Percentiles rank a stretch among this genome's conserved stretches.
Evolutionary conservation across 495 filamentous ascomycete species (phyloP).

Genomic region (Jackrogersella minutella): DNA sequence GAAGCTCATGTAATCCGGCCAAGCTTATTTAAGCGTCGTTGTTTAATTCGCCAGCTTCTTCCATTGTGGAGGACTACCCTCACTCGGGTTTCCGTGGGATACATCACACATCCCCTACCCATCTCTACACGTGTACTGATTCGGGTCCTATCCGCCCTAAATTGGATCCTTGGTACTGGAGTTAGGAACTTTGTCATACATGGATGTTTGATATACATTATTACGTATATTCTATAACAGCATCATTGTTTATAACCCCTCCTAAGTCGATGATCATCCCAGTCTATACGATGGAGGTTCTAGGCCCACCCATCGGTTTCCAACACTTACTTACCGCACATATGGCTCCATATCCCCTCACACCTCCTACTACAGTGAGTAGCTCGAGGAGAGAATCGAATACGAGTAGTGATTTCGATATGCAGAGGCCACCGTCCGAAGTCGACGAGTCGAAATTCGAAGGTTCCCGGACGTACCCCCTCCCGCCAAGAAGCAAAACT

Average conservation of each 20-base stretch:
- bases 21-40: too few relatives aligned
- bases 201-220: slow-evolving; percentile 20
- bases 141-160: slow-evolving; percentile 14
- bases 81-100: too few relatives aligned
- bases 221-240: slow-evolving; percentile 20
- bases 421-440: slow-evolving; percentile 10
- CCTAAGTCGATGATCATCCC: background rate
- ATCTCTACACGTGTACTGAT: background rate
- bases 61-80: too few relatives aligned
- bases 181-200: slow-evolving; percentile 19
- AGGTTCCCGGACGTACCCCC: slow-evolving; percentile 53
- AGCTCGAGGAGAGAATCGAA: slow-evolving; percentile 35
- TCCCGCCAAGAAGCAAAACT: slow-evolving; percentile 73
- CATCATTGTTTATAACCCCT: slow-evolving; percentile 7
- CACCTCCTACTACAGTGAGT: slow-evolving; percentile 34
- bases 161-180: background rate
- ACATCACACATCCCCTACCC: background rate
- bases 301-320: slow-evolving; percentile 4
- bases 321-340: slow-evolving; percentile 5
- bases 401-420: slow-evolving; percentile 20
- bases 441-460: slow-evolving; percentile 17
- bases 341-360: slow-evolving; percentile 34
- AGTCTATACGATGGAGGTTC: slow-evolving; percentile 27
- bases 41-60: too few relatives aligned
- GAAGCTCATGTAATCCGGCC: too few relatives aligned